Conservation (phyloP, 257 asterid genomes). For the Penstemon barbatus region DNA sequence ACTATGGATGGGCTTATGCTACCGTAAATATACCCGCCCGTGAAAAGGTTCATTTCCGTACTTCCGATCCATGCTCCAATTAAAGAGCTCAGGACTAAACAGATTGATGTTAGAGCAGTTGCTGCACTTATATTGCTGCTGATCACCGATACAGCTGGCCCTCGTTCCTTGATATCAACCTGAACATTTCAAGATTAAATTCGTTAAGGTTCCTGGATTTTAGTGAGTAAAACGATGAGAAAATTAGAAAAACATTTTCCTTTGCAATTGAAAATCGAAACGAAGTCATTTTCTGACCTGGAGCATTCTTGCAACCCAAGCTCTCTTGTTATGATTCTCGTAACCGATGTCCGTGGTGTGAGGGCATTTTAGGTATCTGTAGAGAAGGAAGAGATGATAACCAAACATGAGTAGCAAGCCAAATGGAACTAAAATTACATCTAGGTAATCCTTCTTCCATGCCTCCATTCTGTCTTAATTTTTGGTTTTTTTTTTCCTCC, state of each 20-base stretch:
- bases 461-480: constrained; percentile 29
- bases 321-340: constrained; percentile 59
- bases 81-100: constrained; percentile 48
- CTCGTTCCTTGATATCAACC: constrained; percentile 53
- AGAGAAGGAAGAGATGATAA: constrained; percentile 58
- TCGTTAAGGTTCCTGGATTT: background rate
- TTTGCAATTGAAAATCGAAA: too few relatives aligned
- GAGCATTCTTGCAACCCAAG: constrained; percentile 58
- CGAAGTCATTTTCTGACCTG: constrained; percentile 35
- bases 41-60: constrained; percentile 37
- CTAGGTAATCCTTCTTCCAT: constrained; percentile 50
- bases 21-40: constrained; percentile 48
- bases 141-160: constrained; percentile 47
- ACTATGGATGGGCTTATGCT: constrained; percentile 38
- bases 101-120: constrained; percentile 48
- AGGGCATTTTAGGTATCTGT: constrained; percentile 48
- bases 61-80: constrained; percentile 72
- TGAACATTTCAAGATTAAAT: constrained; percentile 1
- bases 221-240: background rate
- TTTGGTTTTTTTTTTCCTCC: background rate
- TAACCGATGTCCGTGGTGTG: constrained; percentile 51
- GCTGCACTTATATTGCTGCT: constrained; percentile 50
- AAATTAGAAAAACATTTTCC: too few relatives aligned
- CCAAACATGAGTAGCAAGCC: constrained; percentile 58
- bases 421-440: constrained; percentile 48